Conservation (phyloP, 192 early-diverging fungal species). For the Coemansia sp. region DNA sequence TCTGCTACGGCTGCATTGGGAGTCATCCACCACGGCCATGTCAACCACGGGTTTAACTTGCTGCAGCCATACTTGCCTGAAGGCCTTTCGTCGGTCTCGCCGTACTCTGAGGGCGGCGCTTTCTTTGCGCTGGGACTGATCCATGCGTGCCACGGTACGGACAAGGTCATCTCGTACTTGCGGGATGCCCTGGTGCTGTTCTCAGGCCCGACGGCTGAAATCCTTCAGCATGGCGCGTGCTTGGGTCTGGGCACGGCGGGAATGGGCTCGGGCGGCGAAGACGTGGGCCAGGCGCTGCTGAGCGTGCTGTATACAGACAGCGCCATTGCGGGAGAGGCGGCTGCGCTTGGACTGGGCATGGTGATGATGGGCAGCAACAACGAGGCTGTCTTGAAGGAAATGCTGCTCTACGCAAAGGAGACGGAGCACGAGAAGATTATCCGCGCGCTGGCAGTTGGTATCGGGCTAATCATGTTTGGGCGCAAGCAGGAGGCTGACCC, state of each 20-base stretch:
- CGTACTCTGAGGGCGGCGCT: constrained; percentile 96
- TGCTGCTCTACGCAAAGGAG: constrained; percentile 97
- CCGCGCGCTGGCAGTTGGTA: constrained; percentile 90
- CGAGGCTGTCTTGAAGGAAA: constrained; percentile 81
- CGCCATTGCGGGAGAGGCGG: constrained; percentile 97
- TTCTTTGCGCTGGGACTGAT: constrained; percentile 98
- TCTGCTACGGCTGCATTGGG: constrained; percentile 96
- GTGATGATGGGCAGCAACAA: constrained; percentile 95
- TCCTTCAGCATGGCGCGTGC: constrained; percentile 95
- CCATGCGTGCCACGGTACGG: constrained; percentile 90
- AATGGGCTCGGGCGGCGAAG: constrained; percentile 92
- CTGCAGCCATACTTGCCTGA: constrained; percentile 93
- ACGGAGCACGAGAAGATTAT: constrained; percentile 99
- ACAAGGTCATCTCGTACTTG: constrained; percentile 78
- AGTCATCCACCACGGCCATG: constrained; percentile 98
- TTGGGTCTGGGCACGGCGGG: constrained; percentile 94
- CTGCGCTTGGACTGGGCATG: constrained; percentile 94
- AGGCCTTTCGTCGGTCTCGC: constrained; percentile 81
- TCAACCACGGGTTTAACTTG: constrained; percentile 77
- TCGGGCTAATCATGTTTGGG: constrained; percentile 96
- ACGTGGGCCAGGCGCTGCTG: constrained; percentile 86
- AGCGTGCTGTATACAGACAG: constrained; percentile 88
- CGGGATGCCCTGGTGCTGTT: constrained; percentile 78
- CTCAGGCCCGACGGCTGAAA: constrained; percentile 67
- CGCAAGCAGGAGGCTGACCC: constrained; percentile 92